Base-by-base conservation (phyloP, 2,329 filamentous ascomycete species). In the Fusarium sp. region DNA sequence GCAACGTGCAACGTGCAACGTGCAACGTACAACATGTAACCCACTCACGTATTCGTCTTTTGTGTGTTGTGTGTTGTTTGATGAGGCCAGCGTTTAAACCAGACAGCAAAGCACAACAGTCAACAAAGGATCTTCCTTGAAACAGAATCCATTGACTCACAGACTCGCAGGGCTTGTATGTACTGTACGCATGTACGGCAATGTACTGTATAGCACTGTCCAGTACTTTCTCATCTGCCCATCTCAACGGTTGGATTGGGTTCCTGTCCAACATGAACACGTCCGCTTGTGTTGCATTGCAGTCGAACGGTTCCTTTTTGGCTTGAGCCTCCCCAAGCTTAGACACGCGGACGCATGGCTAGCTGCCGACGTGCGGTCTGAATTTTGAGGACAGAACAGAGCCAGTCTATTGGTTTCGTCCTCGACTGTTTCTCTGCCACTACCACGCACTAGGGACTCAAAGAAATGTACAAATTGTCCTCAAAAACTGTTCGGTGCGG, bases 201-300 rank as follows among this genome's bases (percentile, higher is more conserved):
- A 41, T 46, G 20, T 19, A 61, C n/a, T n/a, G 15, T 52, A 40
- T 17, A 14, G 30, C 4, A 19, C 35, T 35, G 33, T 22, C 22
- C 6, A 22, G 22, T n/a, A n/a, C 33, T 35, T 37, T 37, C 17
- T 17, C n/a, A 37, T 37, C 35, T n/a, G 17, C 7, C 45, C 35
- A 20, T 53, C 56, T 62, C 59, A 61, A 55, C 48, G n/a, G 47
- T 67, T 48, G 49, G 39, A 27, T 35, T 45, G 49, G 39, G 33
- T 35, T 45, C 27, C 22, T 53, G 55, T 35, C 17, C 23, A 49
- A 44, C 44, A 44, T 41, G 37, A 60, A 25, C 55, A 39, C 56
- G 44, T 23, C 47, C 44, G 60, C 27, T 56, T 69, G 66, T 66
- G 62, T 69, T 65, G 65, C 65, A 68, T 68, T 67, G 66, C 65